Base-by-base conservation (phyloP, 768 basidiomycete species). In the Phaffia australis region DNA sequence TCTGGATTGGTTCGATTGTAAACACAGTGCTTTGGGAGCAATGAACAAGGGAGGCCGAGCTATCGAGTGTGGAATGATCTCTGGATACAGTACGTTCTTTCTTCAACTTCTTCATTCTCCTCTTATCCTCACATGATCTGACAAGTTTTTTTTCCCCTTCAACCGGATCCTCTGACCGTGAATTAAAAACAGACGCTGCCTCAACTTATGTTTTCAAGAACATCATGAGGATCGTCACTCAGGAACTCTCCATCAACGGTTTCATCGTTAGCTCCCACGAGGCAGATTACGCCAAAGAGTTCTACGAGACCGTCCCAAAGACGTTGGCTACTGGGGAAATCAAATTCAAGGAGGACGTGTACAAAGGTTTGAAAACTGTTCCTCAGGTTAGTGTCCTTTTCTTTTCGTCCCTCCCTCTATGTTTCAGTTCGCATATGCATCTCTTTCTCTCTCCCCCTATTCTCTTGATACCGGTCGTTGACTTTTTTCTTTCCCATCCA, bases 231-330 rank as follows among this genome's bases (percentile, higher is more conserved):
- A 29, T 67, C 55, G 63, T 67, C 60, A 55, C 55, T n/a, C 46
- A 61, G 25, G 50, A 54, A 6, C 50, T 67, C 19, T 86, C 80
- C 50, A 83, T 97, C 1, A 79, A 87, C 73, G 93, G 93, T 9
- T 95, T 91, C 77, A 79, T 93, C 71, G 81, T 89, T 11, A 80
- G 89, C 68, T 90, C 97, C 77, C 92, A 91, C 74, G 79, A 72
- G 69, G 56, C 64, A 71, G 80, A 80, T 69, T 79, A 80, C 72
- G 55, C 62, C 2, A 74, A 75, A 8, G 78, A 75, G 7, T 84
- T 84, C 74, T 79, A 78, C 60, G 72, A 72, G 14, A 76, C 73
- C 5, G 61, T 83, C 2, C 79, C 81, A 4, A 71, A 72, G 5
- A 74, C 76, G 52, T 70, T 84, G 42, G 79, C 77, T 3, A 76